Percentiles rank a stretch among this genome's conserved stretches.
Conservation (phyloP, 1,139 yeast genomes). For the Pichia cactophila region DNA sequence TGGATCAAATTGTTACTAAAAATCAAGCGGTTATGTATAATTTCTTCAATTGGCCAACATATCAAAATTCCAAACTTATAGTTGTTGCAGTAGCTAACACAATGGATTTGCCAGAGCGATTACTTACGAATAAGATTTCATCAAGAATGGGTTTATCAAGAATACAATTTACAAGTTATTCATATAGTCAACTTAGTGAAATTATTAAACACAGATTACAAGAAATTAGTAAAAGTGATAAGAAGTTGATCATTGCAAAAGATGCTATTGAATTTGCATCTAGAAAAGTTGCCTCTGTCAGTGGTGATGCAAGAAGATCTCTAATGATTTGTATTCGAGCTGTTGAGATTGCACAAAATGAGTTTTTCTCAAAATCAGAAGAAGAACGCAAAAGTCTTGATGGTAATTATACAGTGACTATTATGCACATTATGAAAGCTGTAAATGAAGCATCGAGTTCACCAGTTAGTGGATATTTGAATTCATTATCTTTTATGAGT, state of each 20-base stretch:
- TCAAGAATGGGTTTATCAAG: conserved; percentile 86
- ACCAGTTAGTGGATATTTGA: conserved; percentile 55
- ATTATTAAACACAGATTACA: conserved; percentile 70
- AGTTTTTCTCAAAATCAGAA: conserved; percentile 32
- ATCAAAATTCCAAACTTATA: conserved; percentile 66
- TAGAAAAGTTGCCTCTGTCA: conserved; percentile 89
- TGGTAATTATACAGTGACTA: conserved; percentile 49
- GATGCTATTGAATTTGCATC: conserved; percentile 92
- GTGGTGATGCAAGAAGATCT: conserved; percentile 96
- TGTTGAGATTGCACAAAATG: conserved; percentile 75
- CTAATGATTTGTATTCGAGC: conserved; percentile 85
- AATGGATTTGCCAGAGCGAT: conserved; percentile 92
- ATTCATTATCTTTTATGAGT: conserved; percentile 55
- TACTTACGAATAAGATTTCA: conserved; percentile 79
- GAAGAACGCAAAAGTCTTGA: conserved; percentile 27
- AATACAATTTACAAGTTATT: conserved; percentile 83
- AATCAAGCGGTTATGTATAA: conserved; percentile 89
- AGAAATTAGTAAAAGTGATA: conserved; percentile 37
- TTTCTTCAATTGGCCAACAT: conserved; percentile 96
- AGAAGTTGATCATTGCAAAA: conserved; percentile 38
- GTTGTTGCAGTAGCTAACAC: conserved; percentile 95
- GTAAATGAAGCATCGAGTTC: conserved; percentile 73
- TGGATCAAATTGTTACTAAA: conserved; percentile 84
- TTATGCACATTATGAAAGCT: conserved; percentile 68
- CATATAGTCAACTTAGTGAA: conserved; percentile 65